These are phyloP conservation scores for Pythium apleroticum DNA, from an alignment of 352 stramenopile genomes.

Conservation along the genomic window DNA sequence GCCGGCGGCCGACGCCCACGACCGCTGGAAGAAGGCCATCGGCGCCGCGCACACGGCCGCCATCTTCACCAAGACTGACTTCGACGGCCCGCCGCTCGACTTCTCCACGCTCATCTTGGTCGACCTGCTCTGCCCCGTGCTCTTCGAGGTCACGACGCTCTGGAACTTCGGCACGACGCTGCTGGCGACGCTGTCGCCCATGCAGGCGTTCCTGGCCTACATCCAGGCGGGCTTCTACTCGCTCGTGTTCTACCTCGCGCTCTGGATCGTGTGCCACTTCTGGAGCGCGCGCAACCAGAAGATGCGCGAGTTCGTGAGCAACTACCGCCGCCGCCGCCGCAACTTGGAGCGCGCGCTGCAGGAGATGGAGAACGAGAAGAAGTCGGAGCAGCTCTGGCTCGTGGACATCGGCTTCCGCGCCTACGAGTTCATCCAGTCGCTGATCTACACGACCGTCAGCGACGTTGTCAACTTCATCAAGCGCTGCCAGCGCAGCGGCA, in stretches of 20 bases:
- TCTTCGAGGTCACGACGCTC: slow-evolving; percentile 81
- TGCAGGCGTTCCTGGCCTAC: slow-evolving; percentile 81
- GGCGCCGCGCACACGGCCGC: slow-evolving; percentile 63
- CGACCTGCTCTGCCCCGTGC: slow-evolving; percentile 76
- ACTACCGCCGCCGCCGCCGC: slow-evolving; percentile 76
- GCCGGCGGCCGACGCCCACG: slow-evolving; percentile 28
- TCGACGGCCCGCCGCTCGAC: slow-evolving; percentile 77
- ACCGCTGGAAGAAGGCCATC: slow-evolving; percentile 75
- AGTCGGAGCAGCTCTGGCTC: slow-evolving; percentile 81
- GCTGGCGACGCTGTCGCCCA: slow-evolving; percentile 58
- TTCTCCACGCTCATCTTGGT: slow-evolving; percentile 85
- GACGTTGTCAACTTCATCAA: slow-evolving; percentile 19
- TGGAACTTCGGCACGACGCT: slow-evolving; percentile 63
- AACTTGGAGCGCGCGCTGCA: slow-evolving; percentile 71
- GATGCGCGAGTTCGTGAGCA: slow-evolving; percentile 88
- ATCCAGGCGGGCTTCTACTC: slow-evolving; percentile 82
- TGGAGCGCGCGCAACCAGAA: slow-evolving; percentile 82
- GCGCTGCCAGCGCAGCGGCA: slow-evolving; percentile 1
- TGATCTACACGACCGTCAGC: slow-evolving; percentile 57
- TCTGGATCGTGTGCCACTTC: slow-evolving; percentile 87
- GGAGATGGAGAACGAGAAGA: slow-evolving; percentile 80
- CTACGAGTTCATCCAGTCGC: slow-evolving; percentile 66
- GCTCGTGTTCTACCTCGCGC: slow-evolving; percentile 60
- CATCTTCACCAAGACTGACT: slow-evolving; percentile 75
- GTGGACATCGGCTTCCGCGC: slow-evolving; percentile 82